Conservation (phyloP, 306 rosid species). For the Castanospermum australe region DNA sequence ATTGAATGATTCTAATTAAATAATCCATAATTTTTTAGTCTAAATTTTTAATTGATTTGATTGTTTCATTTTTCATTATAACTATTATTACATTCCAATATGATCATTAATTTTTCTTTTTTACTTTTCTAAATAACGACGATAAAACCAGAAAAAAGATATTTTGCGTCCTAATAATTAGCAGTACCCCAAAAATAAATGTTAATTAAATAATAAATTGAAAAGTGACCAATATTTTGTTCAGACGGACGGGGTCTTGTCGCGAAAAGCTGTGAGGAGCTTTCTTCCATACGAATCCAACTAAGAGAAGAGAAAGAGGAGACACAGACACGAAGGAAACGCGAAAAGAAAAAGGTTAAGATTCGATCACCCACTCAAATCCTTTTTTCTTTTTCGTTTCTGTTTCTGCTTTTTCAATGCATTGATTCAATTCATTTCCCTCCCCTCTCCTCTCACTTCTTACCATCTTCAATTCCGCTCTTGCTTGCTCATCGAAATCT, state of each 20-base stretch:
- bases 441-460: not conserved
- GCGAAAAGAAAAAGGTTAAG: conserved; percentile 25
- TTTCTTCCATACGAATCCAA: conserved; percentile 35
- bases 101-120: too few species aligned
- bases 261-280: not conserved
- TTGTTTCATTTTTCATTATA: too few species aligned
- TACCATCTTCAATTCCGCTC: not conserved
- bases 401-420: too few species aligned
- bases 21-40: too few species aligned
- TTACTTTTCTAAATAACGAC: too few species aligned
- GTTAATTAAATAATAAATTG: not conserved
- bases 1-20: not conserved
- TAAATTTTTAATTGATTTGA: not conserved
- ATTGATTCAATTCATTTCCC: too few species aligned
- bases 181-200: too few species aligned
- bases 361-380: too few species aligned
- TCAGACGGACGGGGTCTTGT: not conserved
- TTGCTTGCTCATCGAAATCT: not conserved
- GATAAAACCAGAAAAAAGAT: too few species aligned
- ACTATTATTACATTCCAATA: too few species aligned
- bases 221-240: not conserved
- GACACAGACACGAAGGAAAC: conserved; percentile 39
- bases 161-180: too few species aligned
- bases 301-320: conserved; percentile 29
- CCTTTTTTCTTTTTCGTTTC: not conserved